Percentiles rank a stretch among this genome's conserved stretches.
These are phyloP conservation scores for Chytridium lagenaria DNA, from an alignment of 371 early-diverging fungal genomes.

Conservation along the genomic window DNA sequence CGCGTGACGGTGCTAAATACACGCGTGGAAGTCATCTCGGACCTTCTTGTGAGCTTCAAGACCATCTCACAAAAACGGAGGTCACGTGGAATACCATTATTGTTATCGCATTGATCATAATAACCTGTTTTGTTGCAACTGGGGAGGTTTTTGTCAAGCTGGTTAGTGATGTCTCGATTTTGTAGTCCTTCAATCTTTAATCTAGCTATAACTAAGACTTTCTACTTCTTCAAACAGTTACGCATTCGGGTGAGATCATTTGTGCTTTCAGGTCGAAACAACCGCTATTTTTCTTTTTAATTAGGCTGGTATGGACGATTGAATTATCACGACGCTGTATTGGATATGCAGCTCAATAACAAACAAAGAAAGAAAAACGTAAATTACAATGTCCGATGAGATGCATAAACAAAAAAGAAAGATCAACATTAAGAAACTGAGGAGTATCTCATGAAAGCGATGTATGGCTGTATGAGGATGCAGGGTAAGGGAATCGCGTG, in stretches of 20 bases:
- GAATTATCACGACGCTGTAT: no score
- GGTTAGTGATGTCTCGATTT: no score
- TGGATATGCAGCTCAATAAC: not conserved
- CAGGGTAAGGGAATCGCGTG: not conserved
- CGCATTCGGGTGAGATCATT: constrained; percentile 4
- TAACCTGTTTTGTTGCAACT: constrained; percentile 50
- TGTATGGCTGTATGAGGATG: not conserved
- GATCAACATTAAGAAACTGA: not conserved
- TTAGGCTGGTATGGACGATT: no score
- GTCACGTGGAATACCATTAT: constrained; percentile 54
- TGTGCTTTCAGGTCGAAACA: no score
- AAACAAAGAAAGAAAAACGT: not conserved
- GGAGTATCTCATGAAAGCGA: not conserved
- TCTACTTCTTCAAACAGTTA: no score
- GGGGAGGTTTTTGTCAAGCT: constrained; percentile 56
- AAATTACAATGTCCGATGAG: no score
- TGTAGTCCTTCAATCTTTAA: no score
- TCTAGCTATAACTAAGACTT: no score
- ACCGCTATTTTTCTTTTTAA: no score
- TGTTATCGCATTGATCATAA: constrained; percentile 52
- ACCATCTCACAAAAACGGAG: constrained; percentile 54
- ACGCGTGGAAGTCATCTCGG: constrained; percentile 55
- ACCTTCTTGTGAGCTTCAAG: constrained; percentile 59
- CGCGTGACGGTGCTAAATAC: constrained; percentile 57
- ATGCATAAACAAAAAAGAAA: not conserved